phyloP scores from a whole-genome alignment of 108 stramenopile genomes.

The Tribonema minus region DNA sequence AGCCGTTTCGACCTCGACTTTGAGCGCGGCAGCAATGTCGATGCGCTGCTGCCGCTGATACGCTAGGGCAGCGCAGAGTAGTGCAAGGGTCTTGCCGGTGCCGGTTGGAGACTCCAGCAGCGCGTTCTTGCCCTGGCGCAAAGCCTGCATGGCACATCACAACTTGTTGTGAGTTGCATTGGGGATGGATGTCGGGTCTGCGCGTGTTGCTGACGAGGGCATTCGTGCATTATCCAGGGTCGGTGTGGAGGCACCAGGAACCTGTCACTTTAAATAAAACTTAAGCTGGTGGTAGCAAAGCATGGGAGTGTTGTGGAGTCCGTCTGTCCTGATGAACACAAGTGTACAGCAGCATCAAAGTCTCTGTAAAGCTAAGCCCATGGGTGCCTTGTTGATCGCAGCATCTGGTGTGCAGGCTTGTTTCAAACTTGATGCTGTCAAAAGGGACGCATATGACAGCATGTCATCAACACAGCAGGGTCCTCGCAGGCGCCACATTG shows the following conservation, averaged over 20 bases:
- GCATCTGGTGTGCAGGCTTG: background rate
- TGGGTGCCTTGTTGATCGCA: too few species aligned
- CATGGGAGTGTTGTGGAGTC: background rate
- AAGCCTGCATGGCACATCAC: too few species aligned
- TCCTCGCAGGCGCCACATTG: background rate
- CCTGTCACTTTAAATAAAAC: too few species aligned
- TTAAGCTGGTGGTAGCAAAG: background rate
- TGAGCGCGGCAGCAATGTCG: background rate
- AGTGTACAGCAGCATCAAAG: background rate
- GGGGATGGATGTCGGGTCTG: too few species aligned
- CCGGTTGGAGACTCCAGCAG: constrained; percentile 64
- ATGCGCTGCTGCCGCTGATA: constrained; percentile 57
- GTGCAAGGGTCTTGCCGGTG: constrained; percentile 59
- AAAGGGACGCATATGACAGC: background rate
- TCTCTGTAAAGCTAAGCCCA: background rate
- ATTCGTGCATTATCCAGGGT: too few species aligned
- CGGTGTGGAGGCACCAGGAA: too few species aligned
- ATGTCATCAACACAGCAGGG: background rate
- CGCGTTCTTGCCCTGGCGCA: constrained; percentile 55
- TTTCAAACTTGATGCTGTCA: background rate
- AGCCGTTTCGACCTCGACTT: background rate
- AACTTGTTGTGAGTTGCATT: too few species aligned
- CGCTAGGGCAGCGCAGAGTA: constrained; percentile 56
- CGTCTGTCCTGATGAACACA: background rate
- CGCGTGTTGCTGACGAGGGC: too few species aligned